phyloP scores from a whole-genome alignment of 225 moss, liverwort and hornwort genomes.

The Bryoerythrophyllum caledonicum region DNA sequence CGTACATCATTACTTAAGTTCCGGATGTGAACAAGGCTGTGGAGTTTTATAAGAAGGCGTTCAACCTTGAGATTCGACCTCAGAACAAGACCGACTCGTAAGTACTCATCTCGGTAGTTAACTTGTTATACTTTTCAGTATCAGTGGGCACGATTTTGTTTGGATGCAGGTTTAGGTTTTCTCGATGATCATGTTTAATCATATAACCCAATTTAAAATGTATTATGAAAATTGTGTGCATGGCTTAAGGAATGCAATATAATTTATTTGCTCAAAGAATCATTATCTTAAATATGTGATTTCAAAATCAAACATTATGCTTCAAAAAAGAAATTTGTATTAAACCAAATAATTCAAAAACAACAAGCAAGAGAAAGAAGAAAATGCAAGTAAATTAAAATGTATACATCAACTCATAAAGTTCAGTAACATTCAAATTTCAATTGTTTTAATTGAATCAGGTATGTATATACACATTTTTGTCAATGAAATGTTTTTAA shows the following conservation, averaged over 20 bases:
- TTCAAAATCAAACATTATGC: no score
- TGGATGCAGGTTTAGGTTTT: no score
- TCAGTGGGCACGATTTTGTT: no score
- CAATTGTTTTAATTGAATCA: no score
- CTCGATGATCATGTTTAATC: no score
- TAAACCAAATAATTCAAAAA: no score
- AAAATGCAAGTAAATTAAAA: no score
- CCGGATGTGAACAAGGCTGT: no score
- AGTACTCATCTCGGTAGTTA: background rate
- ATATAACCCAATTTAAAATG: background rate
- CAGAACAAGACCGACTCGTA: conserved; percentile 56
- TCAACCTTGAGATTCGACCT: conserved; percentile 45
- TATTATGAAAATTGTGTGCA: background rate
- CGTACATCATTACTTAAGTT: no score
- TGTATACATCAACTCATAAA: background rate
- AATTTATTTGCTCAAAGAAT: no score
- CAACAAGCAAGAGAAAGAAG: background rate
- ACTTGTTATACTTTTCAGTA: no score
- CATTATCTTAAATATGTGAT: background rate
- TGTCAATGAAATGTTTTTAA: background rate
- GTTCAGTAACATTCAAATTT: background rate
- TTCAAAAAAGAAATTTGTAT: background rate
- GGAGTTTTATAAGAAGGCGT: no score
- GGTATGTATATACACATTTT: background rate
- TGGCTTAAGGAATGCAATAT: background rate